Conservation (phyloP, 352 stramenopile species). For the Phytophthora constricta region DNA sequence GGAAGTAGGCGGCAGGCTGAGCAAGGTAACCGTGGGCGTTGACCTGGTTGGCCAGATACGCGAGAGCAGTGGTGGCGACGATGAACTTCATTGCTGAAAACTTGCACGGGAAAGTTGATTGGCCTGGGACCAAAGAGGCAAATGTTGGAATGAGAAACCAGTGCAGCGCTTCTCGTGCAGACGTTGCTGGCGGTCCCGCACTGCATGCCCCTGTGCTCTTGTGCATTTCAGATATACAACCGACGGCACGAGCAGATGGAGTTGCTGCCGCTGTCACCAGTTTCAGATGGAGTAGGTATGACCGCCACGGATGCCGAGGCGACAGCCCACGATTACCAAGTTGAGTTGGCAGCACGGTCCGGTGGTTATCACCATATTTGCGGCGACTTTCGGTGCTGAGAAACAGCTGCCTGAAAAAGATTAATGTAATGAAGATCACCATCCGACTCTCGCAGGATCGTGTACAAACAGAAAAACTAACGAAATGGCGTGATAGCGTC, state of each 20-base stretch:
- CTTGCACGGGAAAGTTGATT: neutral
- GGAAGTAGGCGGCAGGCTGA: constrained; percentile 37
- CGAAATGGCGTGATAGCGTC: neutral
- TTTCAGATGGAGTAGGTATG: neutral
- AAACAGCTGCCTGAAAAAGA: constrained; percentile 2
- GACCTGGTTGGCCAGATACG: constrained; percentile 28
- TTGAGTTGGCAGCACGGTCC: neutral
- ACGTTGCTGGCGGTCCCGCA: constrained; percentile 22
- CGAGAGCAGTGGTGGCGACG: constrained; percentile 29
- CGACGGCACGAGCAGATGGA: neutral
- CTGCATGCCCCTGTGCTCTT: constrained; percentile 1
- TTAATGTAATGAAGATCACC: neutral
- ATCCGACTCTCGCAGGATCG: neutral
- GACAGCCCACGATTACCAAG: neutral
- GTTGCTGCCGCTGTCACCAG: neutral
- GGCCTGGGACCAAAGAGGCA: constrained; percentile 24
- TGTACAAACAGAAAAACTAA: neutral
- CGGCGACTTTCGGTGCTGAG: neutral
- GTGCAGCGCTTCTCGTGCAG: no score
- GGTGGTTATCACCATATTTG: neutral
- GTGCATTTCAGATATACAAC: neutral
- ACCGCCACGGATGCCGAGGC: neutral
- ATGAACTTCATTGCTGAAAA: constrained; percentile 38
- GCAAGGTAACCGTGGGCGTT: constrained; percentile 52
- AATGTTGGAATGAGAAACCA: constrained; percentile 32